These are phyloP conservation scores for Hygrocybe punicea DNA, from an alignment of 768 basidiomycete species.

Conservation along the genomic window DNA sequence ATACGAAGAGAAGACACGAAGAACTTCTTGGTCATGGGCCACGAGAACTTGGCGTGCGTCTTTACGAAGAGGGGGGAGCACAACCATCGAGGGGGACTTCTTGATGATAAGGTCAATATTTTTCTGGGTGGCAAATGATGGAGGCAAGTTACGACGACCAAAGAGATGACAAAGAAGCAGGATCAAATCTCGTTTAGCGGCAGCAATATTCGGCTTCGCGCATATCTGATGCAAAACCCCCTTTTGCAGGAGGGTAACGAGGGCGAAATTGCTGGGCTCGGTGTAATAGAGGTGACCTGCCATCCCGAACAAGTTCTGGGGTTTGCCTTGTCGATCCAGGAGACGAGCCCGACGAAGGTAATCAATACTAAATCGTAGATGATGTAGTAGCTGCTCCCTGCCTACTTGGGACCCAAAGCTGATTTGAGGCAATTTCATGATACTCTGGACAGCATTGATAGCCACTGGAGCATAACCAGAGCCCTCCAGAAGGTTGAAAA, in stretches of 20 bases:
- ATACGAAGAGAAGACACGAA: constrained; percentile 54
- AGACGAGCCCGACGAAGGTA: constrained; percentile 59
- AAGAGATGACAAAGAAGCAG: constrained; percentile 63
- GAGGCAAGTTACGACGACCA: constrained; percentile 53
- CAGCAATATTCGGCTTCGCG: constrained; percentile 32
- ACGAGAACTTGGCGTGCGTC: constrained; percentile 41
- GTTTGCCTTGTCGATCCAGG: constrained; percentile 51
- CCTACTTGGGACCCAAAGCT: constrained; percentile 55
- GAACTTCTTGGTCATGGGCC: constrained; percentile 48
- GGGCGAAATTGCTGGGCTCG: constrained; percentile 68
- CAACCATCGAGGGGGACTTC: constrained; percentile 54
- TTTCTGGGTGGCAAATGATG: constrained; percentile 38
- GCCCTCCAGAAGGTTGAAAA: constrained; percentile 64
- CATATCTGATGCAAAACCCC: constrained; percentile 62
- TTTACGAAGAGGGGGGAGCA: constrained; percentile 49
- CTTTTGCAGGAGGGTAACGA: constrained; percentile 53
- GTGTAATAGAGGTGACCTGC: constrained; percentile 59
- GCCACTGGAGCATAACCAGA: constrained; percentile 51
- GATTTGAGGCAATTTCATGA: constrained; percentile 57
- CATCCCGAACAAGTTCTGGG: constrained; percentile 54
- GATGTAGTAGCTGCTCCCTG: constrained; percentile 57
- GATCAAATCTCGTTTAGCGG: constrained; percentile 51
- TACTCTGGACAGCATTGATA: constrained; percentile 46
- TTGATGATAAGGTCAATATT: constrained; percentile 35
- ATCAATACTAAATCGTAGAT: constrained; percentile 67